Conservation (phyloP, 2,329 filamentous ascomycete genomes). For the Leptographium galeiforme region DNA sequence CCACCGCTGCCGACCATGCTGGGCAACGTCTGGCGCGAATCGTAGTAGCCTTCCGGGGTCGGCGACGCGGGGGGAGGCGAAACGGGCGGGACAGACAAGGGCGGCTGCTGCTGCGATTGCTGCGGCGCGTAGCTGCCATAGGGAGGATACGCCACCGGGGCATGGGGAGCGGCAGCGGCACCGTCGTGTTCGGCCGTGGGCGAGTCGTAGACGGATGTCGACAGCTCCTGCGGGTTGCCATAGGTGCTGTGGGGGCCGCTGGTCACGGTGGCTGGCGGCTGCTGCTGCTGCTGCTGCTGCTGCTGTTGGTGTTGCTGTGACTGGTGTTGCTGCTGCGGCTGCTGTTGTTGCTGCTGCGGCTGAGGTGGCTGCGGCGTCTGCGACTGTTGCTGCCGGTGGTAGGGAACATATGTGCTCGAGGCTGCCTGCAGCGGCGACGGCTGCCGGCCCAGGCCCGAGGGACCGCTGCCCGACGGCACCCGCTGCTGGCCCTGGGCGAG, state of each 20-base stretch:
- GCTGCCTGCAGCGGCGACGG: slow-evolving; percentile 36
- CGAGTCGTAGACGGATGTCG: slow-evolving; percentile 65
- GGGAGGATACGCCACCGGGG: slow-evolving; percentile 24
- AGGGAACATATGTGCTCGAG: slow-evolving; percentile 33
- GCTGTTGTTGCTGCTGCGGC: slow-evolving; percentile 11
- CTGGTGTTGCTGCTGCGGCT: slow-evolving; percentile 14
- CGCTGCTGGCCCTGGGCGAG: slow-evolving; percentile 27
- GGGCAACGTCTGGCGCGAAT: slow-evolving; percentile 32
- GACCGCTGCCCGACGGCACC: slow-evolving; percentile 27
- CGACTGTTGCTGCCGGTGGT: slow-evolving; percentile 18
- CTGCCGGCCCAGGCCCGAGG: slow-evolving; percentile 14
- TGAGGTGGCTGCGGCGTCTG: slow-evolving; percentile 15
- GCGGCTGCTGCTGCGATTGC: slow-evolving; percentile 17
- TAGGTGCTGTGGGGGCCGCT: slow-evolving; percentile 53
- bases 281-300: slow-evolving; percentile 6
- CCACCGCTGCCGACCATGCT: too few species aligned
- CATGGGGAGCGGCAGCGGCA: neutral
- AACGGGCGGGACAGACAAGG: slow-evolving; percentile 13
- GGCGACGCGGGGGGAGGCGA: slow-evolving; percentile 14
- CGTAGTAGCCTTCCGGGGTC: slow-evolving; percentile 23
- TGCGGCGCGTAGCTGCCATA: slow-evolving; percentile 21
- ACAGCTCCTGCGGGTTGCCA: slow-evolving; percentile 62
- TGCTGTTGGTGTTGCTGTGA: slow-evolving; percentile 14
- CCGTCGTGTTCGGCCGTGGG: slow-evolving; percentile 44
- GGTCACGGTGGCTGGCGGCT: slow-evolving; percentile 22